Evolutionary conservation across 2,329 filamentous ascomycete genomes (phyloP), one percentile per base, ranked within the genome.

Genomic region (Corynespora cassiicola): DNA sequence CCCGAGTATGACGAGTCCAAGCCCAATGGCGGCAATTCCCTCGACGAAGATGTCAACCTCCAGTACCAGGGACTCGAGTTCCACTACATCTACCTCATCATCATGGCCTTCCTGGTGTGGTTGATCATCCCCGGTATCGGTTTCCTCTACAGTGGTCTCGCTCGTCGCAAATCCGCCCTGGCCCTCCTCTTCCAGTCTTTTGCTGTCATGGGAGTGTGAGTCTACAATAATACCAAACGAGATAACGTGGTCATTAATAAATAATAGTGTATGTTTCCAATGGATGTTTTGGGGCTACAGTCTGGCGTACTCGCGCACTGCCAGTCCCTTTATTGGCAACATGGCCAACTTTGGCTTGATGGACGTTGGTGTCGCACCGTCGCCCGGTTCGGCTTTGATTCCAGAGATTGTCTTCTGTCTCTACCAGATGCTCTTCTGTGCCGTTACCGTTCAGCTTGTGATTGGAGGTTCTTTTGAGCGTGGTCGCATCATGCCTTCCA

Each of bases 241-340:
- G 11, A n/a, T 6, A 8, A 24, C 14, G 10, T 17, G 12, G 7
- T 15, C 10, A 17, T 45, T 50, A 16, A 48, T 12, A 11, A 20
- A 11, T 7, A 11, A 4, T 36, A 71, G 63, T 9, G 68, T 73
- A 2, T 79, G 75, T n/a, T 77, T 81, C 54, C 77, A 80, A 63
- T 82, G 78, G 76, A 79, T 84, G 65, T 85, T 85, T 61, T 85
- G 71, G 79, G 83, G 83, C 2, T 86, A 84, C 65, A 79, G 77
- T 1, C 68, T 86, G 6, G 76, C 82, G 16, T 86, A 84, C 61
- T 81, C 79, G 2, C 72, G 80, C 35, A 77, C 78, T 15, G 82
- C 77, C 2, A 76, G 76, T 7, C 72, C 79, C 1, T 86, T 84
- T 64, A 85, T 86, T 49, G 82, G 83, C 12, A 75, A 82, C 51